Evolutionary conservation across 352 stramenopile genomes (phyloP).

Genomic region (Phytophthora pluvialis): DNA sequence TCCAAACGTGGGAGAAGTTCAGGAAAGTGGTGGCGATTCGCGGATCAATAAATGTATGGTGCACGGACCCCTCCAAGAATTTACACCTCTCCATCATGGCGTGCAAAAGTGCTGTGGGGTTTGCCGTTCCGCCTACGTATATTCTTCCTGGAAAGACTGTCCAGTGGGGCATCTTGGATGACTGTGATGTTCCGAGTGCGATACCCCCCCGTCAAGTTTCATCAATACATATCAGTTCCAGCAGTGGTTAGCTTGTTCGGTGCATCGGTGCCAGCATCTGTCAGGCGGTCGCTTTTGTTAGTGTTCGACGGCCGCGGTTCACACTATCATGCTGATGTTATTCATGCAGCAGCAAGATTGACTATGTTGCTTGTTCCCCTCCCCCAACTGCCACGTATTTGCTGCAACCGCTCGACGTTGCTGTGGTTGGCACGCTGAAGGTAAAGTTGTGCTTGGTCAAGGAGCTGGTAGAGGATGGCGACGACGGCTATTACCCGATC

Average conservation of each 20-base stretch:
- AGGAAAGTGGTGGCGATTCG: background rate
- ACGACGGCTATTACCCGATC: slow-evolving; percentile 15
- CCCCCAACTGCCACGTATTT: slow-evolving; percentile 27
- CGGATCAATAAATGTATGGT: background rate
- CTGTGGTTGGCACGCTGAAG: slow-evolving; percentile 30
- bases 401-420: slow-evolving; percentile 31
- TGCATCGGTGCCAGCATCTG: background rate
- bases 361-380: slow-evolving; percentile 18
- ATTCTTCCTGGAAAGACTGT: slow-evolving; percentile 15
- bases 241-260: slow-evolving; percentile 16
- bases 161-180: background rate
- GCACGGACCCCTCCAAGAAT: background rate
- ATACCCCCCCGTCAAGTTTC: slow-evolving; percentile 21
- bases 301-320: slow-evolving; percentile 22
- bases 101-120: slow-evolving; percentile 19
- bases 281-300: slow-evolving; percentile 3
- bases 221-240: slow-evolving; percentile 26
- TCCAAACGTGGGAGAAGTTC: background rate
- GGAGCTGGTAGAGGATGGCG: slow-evolving; percentile 19
- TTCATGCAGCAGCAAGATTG: slow-evolving; percentile 4
- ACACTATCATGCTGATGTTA: slow-evolving; percentile 18
- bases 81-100: slow-evolving; percentile 44
- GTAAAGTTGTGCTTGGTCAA: slow-evolving; percentile 17
- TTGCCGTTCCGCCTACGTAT: slow-evolving; percentile 20
- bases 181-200: background rate